Evolutionary conservation across 2,329 filamentous ascomycete species (phyloP).

Genomic region (Ophiostoma triangulosporum): DNA sequence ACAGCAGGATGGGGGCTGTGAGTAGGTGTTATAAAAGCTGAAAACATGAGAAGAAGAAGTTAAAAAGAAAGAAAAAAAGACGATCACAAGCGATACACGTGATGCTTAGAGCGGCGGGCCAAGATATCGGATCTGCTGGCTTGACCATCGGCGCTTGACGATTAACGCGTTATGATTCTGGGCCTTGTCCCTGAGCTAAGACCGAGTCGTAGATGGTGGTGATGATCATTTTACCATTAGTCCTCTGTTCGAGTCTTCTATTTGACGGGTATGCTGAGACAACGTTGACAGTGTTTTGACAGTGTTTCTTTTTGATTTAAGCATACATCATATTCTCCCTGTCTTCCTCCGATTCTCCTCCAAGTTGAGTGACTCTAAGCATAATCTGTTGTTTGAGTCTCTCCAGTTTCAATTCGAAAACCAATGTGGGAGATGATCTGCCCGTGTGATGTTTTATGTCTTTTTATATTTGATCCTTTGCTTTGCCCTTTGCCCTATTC

Average conservation of each 20-base stretch:
- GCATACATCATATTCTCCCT: too few species aligned
- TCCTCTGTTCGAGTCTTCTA: too few species aligned
- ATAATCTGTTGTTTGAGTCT: neutral
- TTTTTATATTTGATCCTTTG: neutral
- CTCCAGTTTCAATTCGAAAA: neutral
- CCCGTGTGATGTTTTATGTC: neutral
- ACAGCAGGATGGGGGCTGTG: neutral
- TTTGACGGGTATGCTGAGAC: too few species aligned
- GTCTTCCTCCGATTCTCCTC: too few species aligned
- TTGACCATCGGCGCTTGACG: neutral
- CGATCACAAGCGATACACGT: neutral
- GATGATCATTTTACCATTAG: too few species aligned
- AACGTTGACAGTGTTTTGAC: too few species aligned
- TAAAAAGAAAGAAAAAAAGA: neutral
- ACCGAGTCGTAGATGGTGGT: neutral
- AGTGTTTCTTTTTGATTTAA: too few species aligned
- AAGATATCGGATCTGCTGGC: neutral
- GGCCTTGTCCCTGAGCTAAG: neutral
- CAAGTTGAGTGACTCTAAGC: too few species aligned
- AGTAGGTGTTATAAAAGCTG: neutral
- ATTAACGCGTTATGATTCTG: neutral
- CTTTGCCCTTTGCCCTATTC: neutral
- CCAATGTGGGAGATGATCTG: neutral
- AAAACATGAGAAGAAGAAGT: too few species aligned
- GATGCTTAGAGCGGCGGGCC: neutral